Base-by-base conservation (phyloP, 352 stramenopile genomes). In the Globisporangium canariense region DNA sequence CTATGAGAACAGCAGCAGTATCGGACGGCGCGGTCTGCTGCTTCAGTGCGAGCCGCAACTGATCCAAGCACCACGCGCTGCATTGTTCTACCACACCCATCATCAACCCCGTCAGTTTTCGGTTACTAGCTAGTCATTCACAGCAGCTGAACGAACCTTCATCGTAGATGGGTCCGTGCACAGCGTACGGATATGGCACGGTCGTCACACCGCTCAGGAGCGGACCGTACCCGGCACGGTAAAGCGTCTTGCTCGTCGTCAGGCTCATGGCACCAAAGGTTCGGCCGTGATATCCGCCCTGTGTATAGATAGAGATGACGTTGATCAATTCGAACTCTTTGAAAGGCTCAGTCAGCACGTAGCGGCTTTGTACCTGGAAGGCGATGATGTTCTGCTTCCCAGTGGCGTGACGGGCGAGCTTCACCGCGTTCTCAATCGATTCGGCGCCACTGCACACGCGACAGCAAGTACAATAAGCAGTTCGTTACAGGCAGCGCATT, bases 261-360 rank as follows among this genome's bases (percentile, higher is more conserved):
- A 98, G 77, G 54, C 89, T 93, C 90, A 98, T 97, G 20, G 92
- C 93, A 47, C 91, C 91, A 50, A 96, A 67, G 10, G 93, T 97
- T 57, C 93, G 89, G 30, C 93, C 94, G 74, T 98, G 94, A 78
- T 97, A 98, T 5, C 89, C 88, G 34, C 93, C 91, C 69, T 73
- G 28, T 32, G 10, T 14, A 50, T 3, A 46, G 8, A 38, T 9
- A 38, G 22, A 25, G 22, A 25, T 25, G 22, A 25, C 22, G 1
- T 25, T 25, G 22, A 25, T 25, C 22, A 25, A 25, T 25, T 25
- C 22, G 22, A 25, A 25, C 22, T 25, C 22, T 25, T 25, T 25
- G 22, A 25, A 25, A 25, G 22, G 22, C 22, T 25, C 22, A 25
- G 22, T 25, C 22, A 25, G 22, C 22, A 25, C 1, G 32, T 38